phyloP scores from a whole-genome alignment of 108 stramenopile genomes.

The Cyclostephanos invisitatus region DNA sequence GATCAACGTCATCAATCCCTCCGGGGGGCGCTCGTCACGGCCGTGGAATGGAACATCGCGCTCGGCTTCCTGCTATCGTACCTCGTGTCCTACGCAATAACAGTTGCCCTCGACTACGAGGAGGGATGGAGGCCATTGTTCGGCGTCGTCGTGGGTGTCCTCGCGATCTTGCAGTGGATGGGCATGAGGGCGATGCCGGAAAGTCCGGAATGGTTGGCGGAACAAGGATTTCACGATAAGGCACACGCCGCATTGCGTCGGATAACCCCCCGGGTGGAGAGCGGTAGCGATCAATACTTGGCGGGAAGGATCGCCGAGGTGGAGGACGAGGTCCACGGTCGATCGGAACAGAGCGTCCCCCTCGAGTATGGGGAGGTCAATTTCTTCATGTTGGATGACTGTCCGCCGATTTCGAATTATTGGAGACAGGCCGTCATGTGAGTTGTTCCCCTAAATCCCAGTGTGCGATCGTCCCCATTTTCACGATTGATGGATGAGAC shows the following conservation, averaged over 20 bases:
- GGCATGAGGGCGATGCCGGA: constrained; percentile 60
- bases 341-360: constrained; percentile 8
- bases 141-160: constrained; percentile 43
- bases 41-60: constrained; percentile 44
- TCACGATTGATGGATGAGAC: background rate
- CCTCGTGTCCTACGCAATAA: constrained; percentile 32
- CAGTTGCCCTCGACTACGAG: constrained; percentile 13
- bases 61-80: constrained; percentile 47
- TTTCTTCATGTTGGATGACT: constrained; percentile 31
- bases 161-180: constrained; percentile 48
- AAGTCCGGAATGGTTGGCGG: constrained; percentile 56
- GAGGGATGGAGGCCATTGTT: constrained; percentile 60
- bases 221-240: constrained; percentile 51
- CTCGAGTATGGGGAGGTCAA: constrained; percentile 18
- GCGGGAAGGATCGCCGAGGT: constrained; percentile 17
- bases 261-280: constrained; percentile 9
- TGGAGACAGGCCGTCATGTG: constrained; percentile 44
- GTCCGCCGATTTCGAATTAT: constrained; percentile 43
- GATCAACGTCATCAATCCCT: constrained; percentile 33
- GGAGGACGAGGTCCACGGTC: constrained; percentile 13
- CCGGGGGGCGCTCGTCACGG: constrained; percentile 47
- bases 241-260: constrained; percentile 41
- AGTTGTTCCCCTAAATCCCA: background rate
- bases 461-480: background rate
- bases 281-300: constrained; percentile 4